Conservation (phyloP, 2,329 filamentous ascomycete species). For the Drechslerella dactyloides region DNA sequence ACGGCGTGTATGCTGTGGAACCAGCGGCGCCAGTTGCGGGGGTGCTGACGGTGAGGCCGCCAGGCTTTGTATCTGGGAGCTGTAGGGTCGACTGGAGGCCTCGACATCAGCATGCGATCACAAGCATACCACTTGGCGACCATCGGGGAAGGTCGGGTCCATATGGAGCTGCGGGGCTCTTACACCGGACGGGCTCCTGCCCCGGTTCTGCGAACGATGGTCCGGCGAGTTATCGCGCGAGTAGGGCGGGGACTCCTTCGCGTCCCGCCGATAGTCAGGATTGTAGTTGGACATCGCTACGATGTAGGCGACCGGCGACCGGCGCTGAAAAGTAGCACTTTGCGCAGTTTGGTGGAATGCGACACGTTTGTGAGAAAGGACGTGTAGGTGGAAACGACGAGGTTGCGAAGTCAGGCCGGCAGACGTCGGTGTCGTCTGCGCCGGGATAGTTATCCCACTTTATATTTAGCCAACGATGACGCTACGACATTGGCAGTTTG, state of each 20-base stretch:
- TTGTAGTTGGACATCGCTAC: conserved; percentile 49
- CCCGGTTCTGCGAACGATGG: conserved; percentile 18
- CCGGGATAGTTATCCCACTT: not conserved
- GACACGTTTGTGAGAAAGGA: not conserved
- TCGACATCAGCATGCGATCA: not conserved
- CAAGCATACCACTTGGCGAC: not conserved
- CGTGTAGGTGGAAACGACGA: too few relatives aligned
- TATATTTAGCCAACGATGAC: not conserved
- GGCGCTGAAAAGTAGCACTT: too few relatives aligned
- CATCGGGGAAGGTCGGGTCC: too few relatives aligned
- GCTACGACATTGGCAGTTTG: not conserved
- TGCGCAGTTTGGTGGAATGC: too few relatives aligned
- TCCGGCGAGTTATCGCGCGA: conserved; percentile 45
- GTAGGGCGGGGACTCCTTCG: conserved; percentile 31
- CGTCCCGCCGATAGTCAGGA: conserved; percentile 35
- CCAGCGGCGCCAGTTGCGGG: conserved; percentile 20
- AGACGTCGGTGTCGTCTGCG: conserved; percentile 20
- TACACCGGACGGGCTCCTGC: conserved; percentile 28
- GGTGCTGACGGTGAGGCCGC: conserved; percentile 24
- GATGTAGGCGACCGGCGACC: not conserved
- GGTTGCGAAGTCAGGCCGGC: not conserved
- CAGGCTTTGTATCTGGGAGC: conserved; percentile 27
- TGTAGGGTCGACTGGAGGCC: conserved; percentile 25
- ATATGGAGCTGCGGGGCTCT: not conserved
- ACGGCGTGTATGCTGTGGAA: conserved; percentile 36